These are phyloP conservation scores for Rhodotorula sp. DNA, from an alignment of 1,284 basidiomycete species.

Conservation along the genomic window DNA sequence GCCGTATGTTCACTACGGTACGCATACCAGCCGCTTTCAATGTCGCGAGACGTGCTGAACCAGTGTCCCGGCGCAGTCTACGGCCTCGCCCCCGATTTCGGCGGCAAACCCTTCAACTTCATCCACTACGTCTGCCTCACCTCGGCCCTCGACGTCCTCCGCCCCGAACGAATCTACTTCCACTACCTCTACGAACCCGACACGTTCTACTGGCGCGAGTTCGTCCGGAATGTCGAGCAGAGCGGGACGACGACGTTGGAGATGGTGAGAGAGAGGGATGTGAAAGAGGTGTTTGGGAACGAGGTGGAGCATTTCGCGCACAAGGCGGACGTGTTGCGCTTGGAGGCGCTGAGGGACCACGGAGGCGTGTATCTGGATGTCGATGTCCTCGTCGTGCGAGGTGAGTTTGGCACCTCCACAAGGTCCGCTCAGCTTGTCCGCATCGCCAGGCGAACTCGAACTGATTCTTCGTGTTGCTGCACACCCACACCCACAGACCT, in stretches of 20 bases:
- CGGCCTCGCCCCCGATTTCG: slow-evolving; percentile 37
- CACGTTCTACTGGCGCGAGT: slow-evolving; percentile 33
- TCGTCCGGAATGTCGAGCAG: slow-evolving; percentile 10
- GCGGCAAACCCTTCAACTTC: slow-evolving; percentile 40
- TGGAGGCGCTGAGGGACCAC: slow-evolving; percentile 49
- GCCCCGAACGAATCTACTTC: slow-evolving; percentile 28
- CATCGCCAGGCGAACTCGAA: no score
- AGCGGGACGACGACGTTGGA: slow-evolving; percentile 10
- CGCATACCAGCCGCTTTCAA: no score
- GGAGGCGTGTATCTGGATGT: slow-evolving; percentile 56
- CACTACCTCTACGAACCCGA: slow-evolving; percentile 33
- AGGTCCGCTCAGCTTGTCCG: no score
- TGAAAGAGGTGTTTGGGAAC: slow-evolving; percentile 42
- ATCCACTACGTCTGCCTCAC: slow-evolving; percentile 38
- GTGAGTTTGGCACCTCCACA: slow-evolving; percentile 2
- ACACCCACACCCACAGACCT: slow-evolving; percentile 35
- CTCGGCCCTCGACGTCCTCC: slow-evolving; percentile 24
- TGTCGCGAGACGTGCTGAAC: no score
- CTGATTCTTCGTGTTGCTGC: no score
- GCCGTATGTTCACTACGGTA: slow-evolving; percentile 34
- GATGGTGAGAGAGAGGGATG: slow-evolving; percentile 31
- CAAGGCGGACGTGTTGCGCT: slow-evolving; percentile 51
- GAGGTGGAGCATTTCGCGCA: slow-evolving; percentile 47
- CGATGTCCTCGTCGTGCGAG: slow-evolving; percentile 44
- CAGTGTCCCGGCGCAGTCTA: slow-evolving; percentile 19